Percentiles rank a stretch among this genome's conserved stretches.
Evolutionary conservation across 148 eudicot species (phyloP).

Genomic region (Nepenthes mirabilis): DNA sequence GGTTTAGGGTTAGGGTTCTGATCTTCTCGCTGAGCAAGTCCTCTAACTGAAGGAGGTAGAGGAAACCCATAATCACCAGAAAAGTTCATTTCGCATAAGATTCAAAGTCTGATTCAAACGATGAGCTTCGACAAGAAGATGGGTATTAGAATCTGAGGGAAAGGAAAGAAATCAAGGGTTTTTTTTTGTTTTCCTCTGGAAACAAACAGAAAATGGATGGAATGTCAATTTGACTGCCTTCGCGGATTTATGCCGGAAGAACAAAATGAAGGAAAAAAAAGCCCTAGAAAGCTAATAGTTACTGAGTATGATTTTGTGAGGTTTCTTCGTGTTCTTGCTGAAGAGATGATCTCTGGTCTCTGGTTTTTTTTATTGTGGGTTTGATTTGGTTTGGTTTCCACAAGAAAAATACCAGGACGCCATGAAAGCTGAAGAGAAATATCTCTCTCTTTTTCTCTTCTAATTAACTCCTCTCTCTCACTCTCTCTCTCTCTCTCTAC

Average conservation of each 20-base stretch:
- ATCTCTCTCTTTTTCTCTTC: constrained; percentile 2
- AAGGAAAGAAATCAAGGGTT: constrained; percentile 6
- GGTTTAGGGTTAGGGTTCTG: neutral
- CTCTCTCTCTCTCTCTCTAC: constrained; percentile 5
- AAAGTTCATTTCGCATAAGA: no score
- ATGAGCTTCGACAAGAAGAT: constrained; percentile 26
- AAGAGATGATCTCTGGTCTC: neutral
- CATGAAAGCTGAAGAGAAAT: constrained; percentile 9
- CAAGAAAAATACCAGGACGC: constrained; percentile 41
- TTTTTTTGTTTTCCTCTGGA: constrained; percentile 8
- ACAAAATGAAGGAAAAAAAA: constrained; percentile 14
- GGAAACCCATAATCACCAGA: neutral
- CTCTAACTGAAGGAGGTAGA: neutral
- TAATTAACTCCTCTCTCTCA: constrained; percentile 5
- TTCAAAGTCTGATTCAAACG: neutral
- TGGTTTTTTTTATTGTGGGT: neutral
- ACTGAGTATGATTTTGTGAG: no score
- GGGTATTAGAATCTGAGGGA: constrained; percentile 9
- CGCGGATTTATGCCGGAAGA: constrained; percentile 31
- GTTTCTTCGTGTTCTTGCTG: no score
- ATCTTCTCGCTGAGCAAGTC: neutral
- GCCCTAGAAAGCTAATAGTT: constrained; percentile 9
- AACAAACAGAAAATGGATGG: constrained; percentile 26
- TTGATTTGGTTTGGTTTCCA: constrained; percentile 12
- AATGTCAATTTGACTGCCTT: constrained; percentile 11